phyloP scores from a whole-genome alignment of 2,329 filamentous ascomycete genomes.

The Didymella lethalis region DNA sequence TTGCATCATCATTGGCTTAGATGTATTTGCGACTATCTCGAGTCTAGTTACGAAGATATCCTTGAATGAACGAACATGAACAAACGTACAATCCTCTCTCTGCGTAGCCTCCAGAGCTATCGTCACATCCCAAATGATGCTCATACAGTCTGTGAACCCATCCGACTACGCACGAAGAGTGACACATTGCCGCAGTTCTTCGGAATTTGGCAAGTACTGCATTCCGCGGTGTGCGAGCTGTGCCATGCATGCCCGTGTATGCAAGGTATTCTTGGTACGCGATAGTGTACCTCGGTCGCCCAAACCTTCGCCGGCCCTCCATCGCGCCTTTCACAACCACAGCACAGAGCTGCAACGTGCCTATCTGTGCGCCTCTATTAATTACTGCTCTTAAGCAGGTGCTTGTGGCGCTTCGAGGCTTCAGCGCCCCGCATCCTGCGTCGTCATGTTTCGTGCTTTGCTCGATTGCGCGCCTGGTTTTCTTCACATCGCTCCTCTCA shows the following conservation, averaged over 20 bases:
- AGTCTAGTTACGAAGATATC: constrained; percentile 31
- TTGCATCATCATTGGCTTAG: constrained; percentile 31
- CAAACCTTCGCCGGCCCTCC: neutral
- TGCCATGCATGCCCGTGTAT: constrained; percentile 11
- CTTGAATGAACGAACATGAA: constrained; percentile 31
- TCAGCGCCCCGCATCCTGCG: neutral
- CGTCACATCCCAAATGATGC: no score
- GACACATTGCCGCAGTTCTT: no score
- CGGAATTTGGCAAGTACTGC: no score
- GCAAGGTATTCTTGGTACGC: constrained; percentile 16
- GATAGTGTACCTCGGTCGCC: neutral
- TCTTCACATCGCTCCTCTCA: neutral
- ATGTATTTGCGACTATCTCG: constrained; percentile 27
- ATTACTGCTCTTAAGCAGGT: neutral
- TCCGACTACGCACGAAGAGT: no score
- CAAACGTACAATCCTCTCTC: neutral
- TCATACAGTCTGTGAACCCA: no score
- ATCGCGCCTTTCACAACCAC: constrained; percentile 12
- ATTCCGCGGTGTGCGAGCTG: constrained; percentile 5
- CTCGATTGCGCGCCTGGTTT: neutral
- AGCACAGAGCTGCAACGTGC: neutral
- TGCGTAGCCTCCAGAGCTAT: no score
- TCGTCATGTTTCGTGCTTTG: constrained; percentile 1
- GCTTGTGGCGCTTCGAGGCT: neutral
- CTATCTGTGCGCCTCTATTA: neutral